phyloP scores from a whole-genome alignment of 2,329 filamentous ascomycete species.

The Aspergillus ruber region DNA sequence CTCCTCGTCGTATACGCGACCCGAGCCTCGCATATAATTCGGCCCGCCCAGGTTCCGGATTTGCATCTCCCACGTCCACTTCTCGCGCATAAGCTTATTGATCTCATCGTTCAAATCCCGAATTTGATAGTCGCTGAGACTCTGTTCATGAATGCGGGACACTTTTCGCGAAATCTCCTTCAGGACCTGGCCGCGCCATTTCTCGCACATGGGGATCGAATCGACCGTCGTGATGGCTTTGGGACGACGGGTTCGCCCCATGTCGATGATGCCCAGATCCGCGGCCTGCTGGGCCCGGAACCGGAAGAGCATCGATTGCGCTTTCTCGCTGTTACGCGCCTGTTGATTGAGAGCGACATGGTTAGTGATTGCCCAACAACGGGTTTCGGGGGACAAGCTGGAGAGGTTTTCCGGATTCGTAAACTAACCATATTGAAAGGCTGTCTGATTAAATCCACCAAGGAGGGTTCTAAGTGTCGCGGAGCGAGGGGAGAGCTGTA shows the following conservation, averaged over 20 bases:
- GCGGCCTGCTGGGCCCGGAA: conserved; percentile 96
- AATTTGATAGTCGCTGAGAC: conserved; percentile 93
- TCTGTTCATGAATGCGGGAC: conserved; percentile 84
- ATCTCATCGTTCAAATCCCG: conserved; percentile 98
- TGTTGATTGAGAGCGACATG: conserved; percentile 28
- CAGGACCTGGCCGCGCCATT: conserved; percentile 95
- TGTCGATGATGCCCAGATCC: conserved; percentile 92
- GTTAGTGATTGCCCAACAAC: conserved; percentile 12
- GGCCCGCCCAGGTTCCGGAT: conserved; percentile 93
- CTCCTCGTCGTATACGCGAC: conserved; percentile 65
- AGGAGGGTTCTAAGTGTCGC: conserved; percentile 8
- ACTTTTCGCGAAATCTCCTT: conserved; percentile 97
- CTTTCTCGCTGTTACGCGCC: conserved; percentile 97
- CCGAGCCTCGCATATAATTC: conserved; percentile 81
- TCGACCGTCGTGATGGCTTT: conserved; percentile 84
- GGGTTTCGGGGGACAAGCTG: background rate
- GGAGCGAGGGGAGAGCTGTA: conserved; percentile 8
- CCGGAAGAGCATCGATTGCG: conserved; percentile 99
- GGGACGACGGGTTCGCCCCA: conserved; percentile 78
- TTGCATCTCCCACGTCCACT: conserved; percentile 98
- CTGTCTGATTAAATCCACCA: conserved; percentile 11
- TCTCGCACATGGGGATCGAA: conserved; percentile 81
- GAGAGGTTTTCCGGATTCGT: background rate
- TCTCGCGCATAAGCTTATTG: conserved; percentile 98
- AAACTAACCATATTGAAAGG: conserved; percentile 25